Base-by-base conservation (phyloP, 2,329 filamentous ascomycete species). In the Pseudomassariella vexata region DNA sequence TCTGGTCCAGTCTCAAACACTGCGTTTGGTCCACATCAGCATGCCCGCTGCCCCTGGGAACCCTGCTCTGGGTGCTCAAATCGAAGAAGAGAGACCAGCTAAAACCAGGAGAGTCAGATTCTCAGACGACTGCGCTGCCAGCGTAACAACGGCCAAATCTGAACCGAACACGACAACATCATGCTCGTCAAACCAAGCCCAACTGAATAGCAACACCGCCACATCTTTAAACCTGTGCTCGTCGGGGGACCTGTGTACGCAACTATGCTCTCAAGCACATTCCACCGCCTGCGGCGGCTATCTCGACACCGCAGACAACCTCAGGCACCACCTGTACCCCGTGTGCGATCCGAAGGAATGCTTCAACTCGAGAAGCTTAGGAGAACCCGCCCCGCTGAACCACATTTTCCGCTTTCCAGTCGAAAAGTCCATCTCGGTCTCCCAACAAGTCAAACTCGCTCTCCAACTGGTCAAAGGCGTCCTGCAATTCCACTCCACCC, bases 331-430 rank as follows among this genome's bases (percentile, higher is more conserved):
- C n/a, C 19, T 39, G 3, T 33, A 20, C 6, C 34, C 37, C 5
- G 37, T 34, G 3, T 38, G 36, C 6, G 36, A 38, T 12, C 36
- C 31, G 11, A 35, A 19, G 3, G 25, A 38, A 2, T 36, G 36
- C 28, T 23, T 36, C 15, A 35, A 27, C 8, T n/a, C 25, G 15
- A 32, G 33, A 21, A 24, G n/a, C 4, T 16, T 39, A 2, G 19
- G 31, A 10, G 37, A 37, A 2, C 37, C 36, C n/a, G n/a, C 28
- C 3, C 16, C 33, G 0, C 20, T 38, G 9, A 19, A 36, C 25
- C 18, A 22, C 5, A 33, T 38, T 22, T 36, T 59, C 48, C 36
- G 47, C 41, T 18, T 54, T 47, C 36, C 36, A 3, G 27, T 38
- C 5, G 36, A 38, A 19, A 24, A 22, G 12, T 27, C 33, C 16